Percentiles rank a stretch among this genome's conserved stretches.
These are phyloP conservation scores for Ascochyta clinopodiicola DNA, from an alignment of 2,329 filamentous ascomycete species.

Conservation along the genomic window DNA sequence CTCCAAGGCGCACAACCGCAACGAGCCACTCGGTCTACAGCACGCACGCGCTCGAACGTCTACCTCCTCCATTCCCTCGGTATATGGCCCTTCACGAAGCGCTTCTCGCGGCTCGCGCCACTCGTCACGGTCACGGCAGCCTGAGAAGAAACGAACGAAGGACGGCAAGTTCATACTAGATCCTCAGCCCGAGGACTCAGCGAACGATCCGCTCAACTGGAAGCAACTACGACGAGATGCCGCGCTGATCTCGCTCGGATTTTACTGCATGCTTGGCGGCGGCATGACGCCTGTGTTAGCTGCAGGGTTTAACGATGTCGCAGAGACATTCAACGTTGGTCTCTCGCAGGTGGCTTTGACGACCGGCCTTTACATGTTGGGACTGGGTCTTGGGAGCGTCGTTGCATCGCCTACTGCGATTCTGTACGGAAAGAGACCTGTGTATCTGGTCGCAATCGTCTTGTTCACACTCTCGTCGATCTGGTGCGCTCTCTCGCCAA, in stretches of 20 bases:
- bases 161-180: slow-evolving; percentile 87
- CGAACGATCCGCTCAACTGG: slow-evolving; percentile 95
- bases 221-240: slow-evolving; percentile 78
- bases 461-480: slow-evolving; percentile 78
- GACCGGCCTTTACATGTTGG: slow-evolving; percentile 93
- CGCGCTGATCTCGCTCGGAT: slow-evolving; percentile 80
- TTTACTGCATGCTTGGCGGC: slow-evolving; percentile 92
- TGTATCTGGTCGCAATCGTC: slow-evolving; percentile 79
- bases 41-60: slow-evolving; percentile 68
- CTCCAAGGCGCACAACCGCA: slow-evolving; percentile 61
- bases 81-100: slow-evolving; percentile 31
- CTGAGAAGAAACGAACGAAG: slow-evolving; percentile 73
- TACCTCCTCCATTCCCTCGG: slow-evolving; percentile 57
- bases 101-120: slow-evolving; percentile 30
- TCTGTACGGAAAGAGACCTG: slow-evolving; percentile 85
- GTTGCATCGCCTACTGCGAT: slow-evolving; percentile 90
- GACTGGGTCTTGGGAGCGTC: slow-evolving; percentile 83
- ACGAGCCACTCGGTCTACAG: slow-evolving; percentile 67
- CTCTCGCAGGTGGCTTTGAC: slow-evolving; percentile 81
- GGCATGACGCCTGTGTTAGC: slow-evolving; percentile 91
- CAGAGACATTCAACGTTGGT: slow-evolving; percentile 68
- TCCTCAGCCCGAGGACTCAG: slow-evolving; percentile 88
- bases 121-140: slow-evolving; percentile 28
- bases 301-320: slow-evolving; percentile 85
- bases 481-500: slow-evolving; percentile 87